These are phyloP conservation scores for Mortierella sp. DNA, from an alignment of 371 early-diverging fungal genomes.

Conservation along the genomic window DNA sequence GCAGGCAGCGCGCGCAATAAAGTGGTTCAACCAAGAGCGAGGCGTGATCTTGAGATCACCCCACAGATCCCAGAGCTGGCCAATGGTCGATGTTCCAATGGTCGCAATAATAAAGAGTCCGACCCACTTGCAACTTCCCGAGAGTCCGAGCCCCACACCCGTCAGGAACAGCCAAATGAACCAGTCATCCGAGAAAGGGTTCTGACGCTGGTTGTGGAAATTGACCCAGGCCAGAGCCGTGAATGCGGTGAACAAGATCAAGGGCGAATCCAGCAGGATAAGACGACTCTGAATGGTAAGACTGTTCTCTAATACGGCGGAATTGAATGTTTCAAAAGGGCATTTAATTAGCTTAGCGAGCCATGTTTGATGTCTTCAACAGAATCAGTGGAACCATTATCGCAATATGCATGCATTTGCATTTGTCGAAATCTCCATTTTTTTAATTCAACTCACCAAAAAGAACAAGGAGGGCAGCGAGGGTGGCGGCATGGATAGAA, in stretches of 20 bases:
- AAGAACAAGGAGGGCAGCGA: slow-evolving; percentile 78
- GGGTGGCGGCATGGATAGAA: slow-evolving; percentile 73
- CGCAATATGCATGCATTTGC: neutral
- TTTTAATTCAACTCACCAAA: slow-evolving; percentile 67
- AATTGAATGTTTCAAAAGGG: slow-evolving; percentile 62
- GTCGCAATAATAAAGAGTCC: slow-evolving; percentile 91
- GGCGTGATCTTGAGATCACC: slow-evolving; percentile 75
- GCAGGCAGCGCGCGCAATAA: slow-evolving; percentile 70
- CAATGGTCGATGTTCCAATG: slow-evolving; percentile 87
- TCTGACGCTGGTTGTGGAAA: slow-evolving; percentile 76
- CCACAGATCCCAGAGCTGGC: slow-evolving; percentile 91
- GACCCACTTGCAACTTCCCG: slow-evolving; percentile 88
- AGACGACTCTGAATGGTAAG: slow-evolving; percentile 90
- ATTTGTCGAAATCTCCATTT: too few species aligned
- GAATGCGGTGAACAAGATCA: slow-evolving; percentile 86
- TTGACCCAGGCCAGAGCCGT: slow-evolving; percentile 83
- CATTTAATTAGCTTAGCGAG: neutral
- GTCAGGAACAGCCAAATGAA: slow-evolving; percentile 81
- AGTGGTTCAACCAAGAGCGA: slow-evolving; percentile 60
- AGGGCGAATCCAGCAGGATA: slow-evolving; percentile 90
- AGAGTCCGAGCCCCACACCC: slow-evolving; percentile 79
- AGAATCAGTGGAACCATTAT: neutral
- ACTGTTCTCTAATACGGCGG: slow-evolving; percentile 79
- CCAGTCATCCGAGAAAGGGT: slow-evolving; percentile 76
- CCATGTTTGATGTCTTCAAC: slow-evolving; percentile 28